Conservation (phyloP, 192 early-diverging fungal genomes). For the Coemansia asiatica region DNA sequence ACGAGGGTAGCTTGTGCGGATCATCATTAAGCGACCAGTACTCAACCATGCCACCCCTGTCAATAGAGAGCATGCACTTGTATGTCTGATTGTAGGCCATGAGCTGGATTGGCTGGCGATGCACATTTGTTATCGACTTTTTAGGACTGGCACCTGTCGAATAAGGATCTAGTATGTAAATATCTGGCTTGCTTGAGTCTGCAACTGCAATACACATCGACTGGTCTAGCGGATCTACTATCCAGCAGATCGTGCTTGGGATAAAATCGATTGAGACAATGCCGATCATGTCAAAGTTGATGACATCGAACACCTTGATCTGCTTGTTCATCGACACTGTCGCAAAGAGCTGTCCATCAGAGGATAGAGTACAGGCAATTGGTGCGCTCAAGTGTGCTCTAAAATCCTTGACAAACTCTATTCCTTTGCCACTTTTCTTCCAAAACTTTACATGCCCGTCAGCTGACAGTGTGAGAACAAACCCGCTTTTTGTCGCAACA, state of each 20-base stretch:
- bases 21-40: conserved; percentile 87
- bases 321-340: conserved; percentile 80
- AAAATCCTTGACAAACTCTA: conserved; percentile 99
- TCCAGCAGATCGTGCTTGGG: conserved; percentile 82
- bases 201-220: conserved; percentile 80
- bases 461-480: conserved; percentile 89
- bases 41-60: conserved; percentile 88
- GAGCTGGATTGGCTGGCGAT: conserved; percentile 70
- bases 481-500: conserved; percentile 76
- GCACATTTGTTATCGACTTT: conserved; percentile 64
- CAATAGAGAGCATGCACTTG: conserved; percentile 80
- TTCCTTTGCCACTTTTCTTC: conserved; percentile 89
- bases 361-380: conserved; percentile 60
- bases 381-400: conserved; percentile 75
- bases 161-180: conserved; percentile 85
- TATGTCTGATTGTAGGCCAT: conserved; percentile 79
- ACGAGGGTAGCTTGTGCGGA: conserved; percentile 62
- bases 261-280: conserved; percentile 79
- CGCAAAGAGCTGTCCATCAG: conserved; percentile 79
- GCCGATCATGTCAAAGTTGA: conserved; percentile 99
- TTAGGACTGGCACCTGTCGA: conserved; percentile 61
- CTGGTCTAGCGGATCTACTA: conserved; percentile 80
- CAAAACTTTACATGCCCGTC: conserved; percentile 99
- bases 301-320: conserved; percentile 92
- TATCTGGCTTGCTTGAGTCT: conserved; percentile 65